Evolutionary conservation across 208 protist genomes (phyloP).

Genomic region (Naegleria gruberi): DNA sequence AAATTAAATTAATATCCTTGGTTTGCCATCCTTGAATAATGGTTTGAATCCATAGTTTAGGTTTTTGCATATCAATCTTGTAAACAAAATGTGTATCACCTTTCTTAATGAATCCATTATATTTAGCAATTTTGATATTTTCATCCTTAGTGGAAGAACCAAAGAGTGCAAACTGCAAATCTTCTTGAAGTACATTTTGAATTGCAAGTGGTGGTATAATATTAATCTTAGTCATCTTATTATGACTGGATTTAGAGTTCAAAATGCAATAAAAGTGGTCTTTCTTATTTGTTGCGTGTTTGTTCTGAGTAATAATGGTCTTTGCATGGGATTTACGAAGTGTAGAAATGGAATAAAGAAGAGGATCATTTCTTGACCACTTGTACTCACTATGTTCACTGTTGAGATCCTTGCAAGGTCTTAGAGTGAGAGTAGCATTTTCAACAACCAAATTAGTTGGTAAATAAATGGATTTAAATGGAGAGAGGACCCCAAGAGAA

Average conservation of each 20-base stretch:
- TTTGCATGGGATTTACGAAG: background rate
- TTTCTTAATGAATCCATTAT: background rate
- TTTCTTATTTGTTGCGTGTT: background rate
- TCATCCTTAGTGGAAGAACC: background rate
- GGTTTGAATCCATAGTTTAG: background rate
- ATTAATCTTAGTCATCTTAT: background rate
- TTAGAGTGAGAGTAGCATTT: background rate
- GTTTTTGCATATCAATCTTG: background rate
- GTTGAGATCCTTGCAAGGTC: background rate
- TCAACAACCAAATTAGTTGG: background rate
- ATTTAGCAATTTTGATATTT: background rate
- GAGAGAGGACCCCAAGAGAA: background rate
- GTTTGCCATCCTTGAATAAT: background rate
- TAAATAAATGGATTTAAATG: background rate
- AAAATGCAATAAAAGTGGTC: background rate
- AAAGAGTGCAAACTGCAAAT: background rate
- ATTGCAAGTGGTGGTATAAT: background rate
- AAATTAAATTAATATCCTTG: background rate
- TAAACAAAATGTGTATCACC: slow-evolving; percentile 2
- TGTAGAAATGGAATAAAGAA: background rate
- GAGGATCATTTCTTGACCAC: background rate
- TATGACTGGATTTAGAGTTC: background rate
- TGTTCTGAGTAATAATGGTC: background rate
- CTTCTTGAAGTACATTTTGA: background rate
- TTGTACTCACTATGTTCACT: background rate